Percentiles rank a stretch among this genome's conserved stretches.
Evolutionary conservation across 768 basidiomycete genomes (phyloP).

Genomic region (Serendipita sp.): DNA sequence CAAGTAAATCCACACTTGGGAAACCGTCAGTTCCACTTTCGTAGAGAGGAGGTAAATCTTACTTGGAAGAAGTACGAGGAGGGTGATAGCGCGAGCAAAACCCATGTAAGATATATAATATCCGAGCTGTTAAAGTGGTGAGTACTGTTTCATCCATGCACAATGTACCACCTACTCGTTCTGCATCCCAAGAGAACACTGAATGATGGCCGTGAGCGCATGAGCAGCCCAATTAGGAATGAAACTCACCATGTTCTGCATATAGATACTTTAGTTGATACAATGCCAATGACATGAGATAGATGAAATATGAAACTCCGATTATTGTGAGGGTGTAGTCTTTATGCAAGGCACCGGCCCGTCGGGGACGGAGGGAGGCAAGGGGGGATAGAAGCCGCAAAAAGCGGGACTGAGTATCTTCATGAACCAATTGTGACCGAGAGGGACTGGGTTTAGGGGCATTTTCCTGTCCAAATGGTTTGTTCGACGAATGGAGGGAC

Average conservation of each 20-base stretch:
- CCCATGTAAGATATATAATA: constrained; percentile 63
- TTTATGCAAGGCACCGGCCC: constrained; percentile 18
- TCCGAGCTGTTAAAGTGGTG: constrained; percentile 31
- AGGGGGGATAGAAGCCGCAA: constrained; percentile 5
- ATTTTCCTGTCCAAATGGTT: constrained; percentile 7
- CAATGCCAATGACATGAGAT: constrained; percentile 39
- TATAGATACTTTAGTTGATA: constrained; percentile 67
- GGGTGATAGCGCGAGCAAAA: constrained; percentile 43
- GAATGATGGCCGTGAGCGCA: background rate
- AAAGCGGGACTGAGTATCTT: constrained; percentile 11
- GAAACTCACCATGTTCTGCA: constrained; percentile 33
- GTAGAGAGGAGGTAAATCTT: constrained; percentile 16
- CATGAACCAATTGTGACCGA: constrained; percentile 18
- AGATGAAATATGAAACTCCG: constrained; percentile 44
- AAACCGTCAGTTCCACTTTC: background rate
- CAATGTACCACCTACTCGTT: constrained; percentile 25
- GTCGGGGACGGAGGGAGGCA: constrained; percentile 6
- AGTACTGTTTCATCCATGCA: constrained; percentile 1
- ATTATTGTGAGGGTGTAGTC: constrained; percentile 66
- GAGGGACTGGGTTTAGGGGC: constrained; percentile 13
- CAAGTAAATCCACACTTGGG: background rate
- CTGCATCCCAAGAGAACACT: constrained; percentile 49
- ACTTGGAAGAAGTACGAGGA: constrained; percentile 56
- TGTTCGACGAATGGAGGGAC: constrained; percentile 23
- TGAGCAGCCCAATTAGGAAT: background rate